Evolutionary conservation across 306 rosid genomes (phyloP).

Genomic region (Cucumis cinereus): DNA sequence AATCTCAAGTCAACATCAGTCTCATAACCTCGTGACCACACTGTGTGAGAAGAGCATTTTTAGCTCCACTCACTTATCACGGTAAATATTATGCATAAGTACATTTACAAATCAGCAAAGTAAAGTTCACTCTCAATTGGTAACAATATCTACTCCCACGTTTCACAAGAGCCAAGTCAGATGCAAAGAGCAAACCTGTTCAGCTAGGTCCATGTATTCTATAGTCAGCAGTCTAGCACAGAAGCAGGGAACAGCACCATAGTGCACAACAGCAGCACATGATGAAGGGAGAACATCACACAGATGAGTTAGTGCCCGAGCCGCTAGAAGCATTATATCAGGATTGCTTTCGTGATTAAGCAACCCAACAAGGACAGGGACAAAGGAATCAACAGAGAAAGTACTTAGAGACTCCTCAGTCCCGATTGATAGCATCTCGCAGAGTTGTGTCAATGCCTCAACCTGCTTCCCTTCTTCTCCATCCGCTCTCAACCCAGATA

Average conservation of each 20-base stretch:
- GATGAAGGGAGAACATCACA: slow-evolving; percentile 95
- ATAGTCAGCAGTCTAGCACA: slow-evolving; percentile 92
- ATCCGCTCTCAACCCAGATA: slow-evolving; percentile 76
- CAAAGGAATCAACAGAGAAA: slow-evolving; percentile 85
- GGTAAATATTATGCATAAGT: neutral
- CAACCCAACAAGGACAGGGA: slow-evolving; percentile 90
- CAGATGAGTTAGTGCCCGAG: slow-evolving; percentile 90
- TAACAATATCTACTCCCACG: neutral
- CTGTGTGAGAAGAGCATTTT: neutral
- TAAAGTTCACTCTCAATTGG: neutral
- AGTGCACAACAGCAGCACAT: slow-evolving; percentile 95
- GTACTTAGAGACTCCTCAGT: slow-evolving; percentile 92
- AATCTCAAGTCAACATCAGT: neutral
- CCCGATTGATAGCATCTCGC: slow-evolving; percentile 96
- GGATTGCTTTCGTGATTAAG: slow-evolving; percentile 95
- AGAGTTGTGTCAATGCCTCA: slow-evolving; percentile 86
- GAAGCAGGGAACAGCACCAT: slow-evolving; percentile 87
- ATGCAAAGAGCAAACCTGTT: slow-evolving; percentile 51
- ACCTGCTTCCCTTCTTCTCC: slow-evolving; percentile 96
- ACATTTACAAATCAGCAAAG: neutral
- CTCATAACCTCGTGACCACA: neutral
- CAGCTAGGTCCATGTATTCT: slow-evolving; percentile 99
- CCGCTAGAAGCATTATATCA: slow-evolving; percentile 97
- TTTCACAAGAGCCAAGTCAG: neutral
- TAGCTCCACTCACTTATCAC: neutral